These are phyloP conservation scores for Dictyostelium capitatum DNA, from an alignment of 78 protist genomes.

Conservation along the genomic window DNA sequence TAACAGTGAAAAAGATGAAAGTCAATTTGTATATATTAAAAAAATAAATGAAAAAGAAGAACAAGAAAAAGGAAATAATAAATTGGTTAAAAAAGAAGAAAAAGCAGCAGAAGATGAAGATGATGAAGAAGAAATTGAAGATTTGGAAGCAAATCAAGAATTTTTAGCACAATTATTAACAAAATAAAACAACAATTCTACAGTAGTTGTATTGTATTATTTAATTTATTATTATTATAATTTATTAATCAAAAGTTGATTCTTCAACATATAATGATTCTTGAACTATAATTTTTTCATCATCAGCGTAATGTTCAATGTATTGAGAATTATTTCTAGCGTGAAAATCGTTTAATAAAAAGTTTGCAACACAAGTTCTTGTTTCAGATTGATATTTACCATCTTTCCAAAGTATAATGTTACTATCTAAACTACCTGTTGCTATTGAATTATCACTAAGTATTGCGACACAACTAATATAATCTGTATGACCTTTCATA, in stretches of 20 bases:
- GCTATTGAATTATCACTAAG: slow-evolving; percentile 61
- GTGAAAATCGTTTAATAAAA: background rate
- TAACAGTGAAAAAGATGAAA: background rate
- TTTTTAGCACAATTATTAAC: slow-evolving; percentile 13
- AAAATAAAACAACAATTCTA: too few relatives aligned
- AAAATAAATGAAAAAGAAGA: background rate
- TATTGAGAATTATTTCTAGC: background rate
- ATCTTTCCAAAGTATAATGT: slow-evolving; percentile 68
- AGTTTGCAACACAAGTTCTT: slow-evolving; percentile 32
- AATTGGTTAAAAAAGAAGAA: background rate
- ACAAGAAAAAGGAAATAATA: background rate
- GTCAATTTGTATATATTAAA: background rate
- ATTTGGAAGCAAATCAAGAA: slow-evolving; percentile 10
- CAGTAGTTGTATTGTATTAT: too few relatives aligned
- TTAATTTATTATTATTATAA: background rate
- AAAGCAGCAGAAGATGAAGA: background rate
- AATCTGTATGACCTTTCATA: slow-evolving; percentile 70
- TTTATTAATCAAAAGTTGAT: background rate
- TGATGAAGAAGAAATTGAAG: background rate
- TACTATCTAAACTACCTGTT: slow-evolving; percentile 51
- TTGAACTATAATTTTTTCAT: background rate
- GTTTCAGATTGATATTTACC: slow-evolving; percentile 58
- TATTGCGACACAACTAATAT: slow-evolving; percentile 41
- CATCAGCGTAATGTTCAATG: slow-evolving; percentile 11
- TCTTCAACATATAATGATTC: background rate